These are phyloP conservation scores for Takashimella koratensis DNA, from an alignment of 1,284 basidiomycete genomes.

Conservation along the genomic window DNA sequence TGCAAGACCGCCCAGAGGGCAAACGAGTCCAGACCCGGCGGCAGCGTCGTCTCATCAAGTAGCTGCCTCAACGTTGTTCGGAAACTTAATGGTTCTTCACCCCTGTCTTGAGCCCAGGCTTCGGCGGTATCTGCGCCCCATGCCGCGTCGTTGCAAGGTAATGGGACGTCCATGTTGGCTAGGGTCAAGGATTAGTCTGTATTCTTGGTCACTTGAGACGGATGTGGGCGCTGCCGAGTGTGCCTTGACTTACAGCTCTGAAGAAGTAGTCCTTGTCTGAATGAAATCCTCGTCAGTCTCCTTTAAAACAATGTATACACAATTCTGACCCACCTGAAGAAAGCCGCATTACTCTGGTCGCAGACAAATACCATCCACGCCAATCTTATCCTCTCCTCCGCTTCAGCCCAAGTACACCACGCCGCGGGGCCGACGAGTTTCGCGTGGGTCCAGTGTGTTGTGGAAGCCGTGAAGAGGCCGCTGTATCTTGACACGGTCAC, in stretches of 20 bases:
- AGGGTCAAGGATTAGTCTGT: too few relatives aligned
- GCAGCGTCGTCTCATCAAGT: slow-evolving; percentile 2
- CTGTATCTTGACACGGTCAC: neutral
- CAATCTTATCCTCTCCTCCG: slow-evolving; percentile 3
- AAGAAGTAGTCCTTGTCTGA: neutral
- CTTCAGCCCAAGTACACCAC: slow-evolving; percentile 6
- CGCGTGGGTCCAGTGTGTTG: neutral
- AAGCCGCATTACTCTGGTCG: slow-evolving; percentile 4
- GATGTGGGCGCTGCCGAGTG: too few relatives aligned
- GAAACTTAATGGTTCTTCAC: neutral
- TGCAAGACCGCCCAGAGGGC: slow-evolving; percentile 5
- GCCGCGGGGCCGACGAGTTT: slow-evolving; percentile 1
- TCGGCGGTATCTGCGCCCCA: slow-evolving; percentile 1
- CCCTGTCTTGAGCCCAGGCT: neutral
- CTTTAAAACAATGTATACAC: too few relatives aligned
- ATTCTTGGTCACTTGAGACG: too few relatives aligned
- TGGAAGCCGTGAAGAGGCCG: slow-evolving; percentile 3
- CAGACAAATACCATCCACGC: slow-evolving; percentile 6
- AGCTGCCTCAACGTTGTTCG: slow-evolving; percentile 2
- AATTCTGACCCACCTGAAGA: neutral
- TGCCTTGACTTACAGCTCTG: slow-evolving; percentile 4
- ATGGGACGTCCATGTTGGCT: slow-evolving; percentile 2
- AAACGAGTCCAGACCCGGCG: slow-evolving; percentile 1
- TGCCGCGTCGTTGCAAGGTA: neutral
- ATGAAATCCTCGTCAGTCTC: too few relatives aligned